Evolutionary conservation across 2,329 filamentous ascomycete species (phyloP).

Genomic region (Stachybotrys chlorohalonatus): DNA sequence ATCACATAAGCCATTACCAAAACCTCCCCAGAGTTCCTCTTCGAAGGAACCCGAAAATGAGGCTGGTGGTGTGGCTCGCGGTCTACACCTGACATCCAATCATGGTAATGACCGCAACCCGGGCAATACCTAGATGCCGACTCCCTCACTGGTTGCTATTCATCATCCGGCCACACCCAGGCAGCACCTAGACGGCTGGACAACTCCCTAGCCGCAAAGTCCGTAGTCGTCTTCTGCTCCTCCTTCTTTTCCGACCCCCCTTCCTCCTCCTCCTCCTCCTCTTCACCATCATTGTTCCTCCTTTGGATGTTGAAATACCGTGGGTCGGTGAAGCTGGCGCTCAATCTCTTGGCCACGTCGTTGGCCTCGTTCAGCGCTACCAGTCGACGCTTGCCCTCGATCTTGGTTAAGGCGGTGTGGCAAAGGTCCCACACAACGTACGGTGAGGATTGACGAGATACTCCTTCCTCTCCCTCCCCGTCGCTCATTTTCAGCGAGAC

Average conservation of each 20-base stretch:
- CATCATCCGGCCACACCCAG: slow-evolving; percentile 10
- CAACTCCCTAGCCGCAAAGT: slow-evolving; percentile 20
- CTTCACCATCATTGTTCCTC: slow-evolving; percentile 15
- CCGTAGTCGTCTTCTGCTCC: slow-evolving; percentile 9
- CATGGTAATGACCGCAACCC: neutral
- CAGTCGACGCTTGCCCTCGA: slow-evolving; percentile 34
- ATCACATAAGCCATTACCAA: neutral
- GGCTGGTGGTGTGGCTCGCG: neutral
- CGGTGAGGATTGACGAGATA: neutral
- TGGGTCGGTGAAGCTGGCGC: slow-evolving; percentile 34
- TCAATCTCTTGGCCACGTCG: slow-evolving; percentile 47
- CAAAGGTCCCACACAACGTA: slow-evolving; percentile 24
- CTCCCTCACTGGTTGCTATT: slow-evolving; percentile 3
- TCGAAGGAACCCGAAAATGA: neutral
- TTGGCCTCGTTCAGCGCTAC: slow-evolving; percentile 48
- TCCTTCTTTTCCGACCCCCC: slow-evolving; percentile 10
- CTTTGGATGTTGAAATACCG: slow-evolving; percentile 26
- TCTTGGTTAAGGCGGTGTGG: slow-evolving; percentile 17
- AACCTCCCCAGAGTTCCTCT: neutral
- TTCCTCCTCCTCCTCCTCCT: slow-evolving; percentile 9
- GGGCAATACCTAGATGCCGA: neutral
- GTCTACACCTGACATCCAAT: neutral
- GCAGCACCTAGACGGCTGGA: slow-evolving; percentile 1
- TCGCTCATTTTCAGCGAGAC: slow-evolving; percentile 14
- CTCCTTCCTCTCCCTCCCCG: slow-evolving; percentile 2